Percentiles rank a stretch among this genome's conserved stretches.
phyloP scores from a whole-genome alignment of 1,139 yeast genomes.

The Blastobotrys apis region DNA sequence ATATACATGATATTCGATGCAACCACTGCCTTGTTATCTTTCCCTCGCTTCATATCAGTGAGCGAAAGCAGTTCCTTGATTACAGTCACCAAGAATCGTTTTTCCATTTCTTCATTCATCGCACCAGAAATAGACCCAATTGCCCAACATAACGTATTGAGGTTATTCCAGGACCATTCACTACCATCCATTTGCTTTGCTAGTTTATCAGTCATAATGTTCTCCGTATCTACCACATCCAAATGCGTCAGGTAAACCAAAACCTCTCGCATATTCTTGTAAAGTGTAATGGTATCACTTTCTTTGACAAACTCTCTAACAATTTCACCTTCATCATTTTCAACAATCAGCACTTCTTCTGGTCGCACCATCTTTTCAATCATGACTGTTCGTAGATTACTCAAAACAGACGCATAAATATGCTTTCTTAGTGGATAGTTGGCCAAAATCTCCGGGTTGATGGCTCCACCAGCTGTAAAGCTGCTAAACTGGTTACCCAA shows the following conservation, averaged over 20 bases:
- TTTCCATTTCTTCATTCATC: slow-evolving; percentile 97
- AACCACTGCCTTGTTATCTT: slow-evolving; percentile 96
- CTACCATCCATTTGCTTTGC: slow-evolving; percentile 91
- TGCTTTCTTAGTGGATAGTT: slow-evolving; percentile 83
- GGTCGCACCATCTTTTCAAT: slow-evolving; percentile 98
- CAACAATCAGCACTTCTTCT: slow-evolving; percentile 93
- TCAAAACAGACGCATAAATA: slow-evolving; percentile 66
- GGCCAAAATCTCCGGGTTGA: slow-evolving; percentile 73
- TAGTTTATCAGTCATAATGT: slow-evolving; percentile 86
- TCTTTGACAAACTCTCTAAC: slow-evolving; percentile 97
- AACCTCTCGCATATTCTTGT: slow-evolving; percentile 93
- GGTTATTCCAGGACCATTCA: slow-evolving; percentile 99
- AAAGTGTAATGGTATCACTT: slow-evolving; percentile 91
- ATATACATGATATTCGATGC: slow-evolving; percentile 99
- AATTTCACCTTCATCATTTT: slow-evolving; percentile 98
- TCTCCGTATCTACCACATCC: slow-evolving; percentile 90
- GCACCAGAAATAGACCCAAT: slow-evolving; percentile 98
- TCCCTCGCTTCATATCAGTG: slow-evolving; percentile 95
- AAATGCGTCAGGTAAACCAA: slow-evolving; percentile 91
- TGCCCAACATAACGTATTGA: slow-evolving; percentile 98
- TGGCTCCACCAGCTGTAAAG: slow-evolving; percentile 63
- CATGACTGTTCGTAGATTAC: slow-evolving; percentile 80
- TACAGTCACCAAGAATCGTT: slow-evolving; percentile 85
- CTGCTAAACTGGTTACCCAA: slow-evolving; percentile 34
- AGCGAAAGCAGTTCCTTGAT: slow-evolving; percentile 85